Conservation (phyloP, 2,329 filamentous ascomycete genomes). For the Cytospora mali region DNA sequence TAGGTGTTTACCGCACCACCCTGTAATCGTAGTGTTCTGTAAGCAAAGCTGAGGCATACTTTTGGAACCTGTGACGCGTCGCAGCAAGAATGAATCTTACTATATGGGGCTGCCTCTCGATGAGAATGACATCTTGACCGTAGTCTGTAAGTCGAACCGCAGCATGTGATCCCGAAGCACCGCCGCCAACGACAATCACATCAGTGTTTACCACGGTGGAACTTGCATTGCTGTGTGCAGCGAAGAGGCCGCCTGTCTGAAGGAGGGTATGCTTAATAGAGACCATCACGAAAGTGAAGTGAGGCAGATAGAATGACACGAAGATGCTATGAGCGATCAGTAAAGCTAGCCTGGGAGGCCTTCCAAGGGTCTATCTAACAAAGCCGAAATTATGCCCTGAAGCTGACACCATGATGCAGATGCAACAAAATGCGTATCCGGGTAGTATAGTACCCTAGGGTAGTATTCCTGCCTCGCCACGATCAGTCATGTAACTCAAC, state of each 20-base stretch:
- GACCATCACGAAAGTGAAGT: background rate
- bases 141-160: constrained; percentile 18
- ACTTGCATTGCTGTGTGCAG: background rate
- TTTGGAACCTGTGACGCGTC: too few species aligned
- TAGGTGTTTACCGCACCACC: constrained; percentile 18
- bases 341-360: too few species aligned
- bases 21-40: background rate
- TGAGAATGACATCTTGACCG: constrained; percentile 11
- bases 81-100: background rate
- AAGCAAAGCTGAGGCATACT: background rate
- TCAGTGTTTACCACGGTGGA: constrained; percentile 8
- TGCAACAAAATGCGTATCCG: too few species aligned
- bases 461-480: too few species aligned
- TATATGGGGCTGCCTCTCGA: constrained; percentile 15
- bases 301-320: background rate
- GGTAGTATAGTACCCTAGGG: too few species aligned
- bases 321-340: background rate
- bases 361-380: background rate
- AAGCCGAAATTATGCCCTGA: background rate
- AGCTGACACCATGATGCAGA: background rate
- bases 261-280: constrained; percentile 11
- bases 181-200: constrained; percentile 17
- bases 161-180: constrained; percentile 19
- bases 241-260: constrained; percentile 4
- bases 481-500: too few species aligned